Conservation (phyloP, 1,284 basidiomycete species). For the Polyporus tsugae region DNA sequence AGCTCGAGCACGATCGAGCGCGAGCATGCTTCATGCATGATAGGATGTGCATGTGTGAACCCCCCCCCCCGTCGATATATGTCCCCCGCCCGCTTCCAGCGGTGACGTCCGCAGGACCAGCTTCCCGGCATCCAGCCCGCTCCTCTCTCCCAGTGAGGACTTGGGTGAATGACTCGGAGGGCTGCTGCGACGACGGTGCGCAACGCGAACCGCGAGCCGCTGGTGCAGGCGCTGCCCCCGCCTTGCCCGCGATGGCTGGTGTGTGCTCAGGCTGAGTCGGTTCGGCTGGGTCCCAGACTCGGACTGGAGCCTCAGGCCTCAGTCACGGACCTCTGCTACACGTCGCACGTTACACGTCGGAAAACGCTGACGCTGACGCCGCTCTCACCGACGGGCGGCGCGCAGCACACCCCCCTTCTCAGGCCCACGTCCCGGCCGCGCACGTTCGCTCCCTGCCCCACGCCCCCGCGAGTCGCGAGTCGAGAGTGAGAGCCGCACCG, state of each 20-base stretch:
- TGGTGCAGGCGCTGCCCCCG: not conserved
- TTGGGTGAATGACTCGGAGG: not conserved
- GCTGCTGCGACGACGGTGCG: not conserved
- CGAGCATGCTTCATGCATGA: not conserved
- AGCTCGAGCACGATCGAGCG: not conserved
- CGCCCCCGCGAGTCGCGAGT: not conserved
- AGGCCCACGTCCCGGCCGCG: constrained; percentile 12
- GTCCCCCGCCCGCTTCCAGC: not conserved
- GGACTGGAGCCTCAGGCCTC: not conserved
- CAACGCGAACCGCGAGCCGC: not conserved
- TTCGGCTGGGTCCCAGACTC: not conserved
- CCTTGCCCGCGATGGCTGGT: not conserved
- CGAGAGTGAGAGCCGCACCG: constrained; percentile 5
- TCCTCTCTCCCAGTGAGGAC: not conserved
- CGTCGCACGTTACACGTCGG: not conserved
- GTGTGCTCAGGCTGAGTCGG: not conserved
- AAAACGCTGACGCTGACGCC: not conserved
- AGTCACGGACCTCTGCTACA: not conserved
- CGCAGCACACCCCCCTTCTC: constrained; percentile 11
- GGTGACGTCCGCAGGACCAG: not conserved
- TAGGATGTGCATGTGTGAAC: too few relatives aligned
- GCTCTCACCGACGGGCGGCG: constrained; percentile 12
- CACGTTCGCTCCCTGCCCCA: not conserved
- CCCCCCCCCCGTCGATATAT: not conserved
- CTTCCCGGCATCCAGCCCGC: not conserved